Base-by-base conservation (phyloP, 106 monocot genomes). In the Dioscorea dumetorum region DNA sequence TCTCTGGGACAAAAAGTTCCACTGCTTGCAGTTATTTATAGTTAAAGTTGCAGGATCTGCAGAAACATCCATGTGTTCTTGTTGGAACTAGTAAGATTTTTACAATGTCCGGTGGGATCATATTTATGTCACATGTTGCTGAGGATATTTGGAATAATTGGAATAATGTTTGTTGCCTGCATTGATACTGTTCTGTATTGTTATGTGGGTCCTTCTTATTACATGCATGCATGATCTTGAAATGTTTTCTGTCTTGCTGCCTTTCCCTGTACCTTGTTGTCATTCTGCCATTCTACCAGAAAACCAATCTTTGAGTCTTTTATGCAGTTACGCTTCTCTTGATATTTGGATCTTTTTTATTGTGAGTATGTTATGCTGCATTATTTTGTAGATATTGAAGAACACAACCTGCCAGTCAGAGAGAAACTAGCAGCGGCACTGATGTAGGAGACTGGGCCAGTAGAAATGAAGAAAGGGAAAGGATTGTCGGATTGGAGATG, bases 371-470 rank as follows among this genome's bases (percentile, higher is more conserved):
- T 17, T 63, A 12, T 21, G 2, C 4, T 57, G 31, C 15, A 52
- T 78, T 21, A 5, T 56, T 10, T 41, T 67, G 65, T 79, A 87
- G 86, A 82, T 87, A 70, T 67, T 87, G 60, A 87, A 82, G 73
- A 87, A 87, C 33, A 82, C 86, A 15, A 82, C 86, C 28, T 6
- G 73, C 66, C n/a, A 61, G 70, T 31, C 66, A 78, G 75, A 75
- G 86, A 50, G 82, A 76, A 73, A 35, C 81, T 12, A 57, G 62
- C 9, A 76, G 72, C 57, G 70, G 67, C 66, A 78, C 65, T 12
- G 75, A 76, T 48, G 82, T 76, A 33, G 79, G 79, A 31, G 70
- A 59, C 2, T 59, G 28, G 28, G 28, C 28, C 28, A 60, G 66
- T 66, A 71, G 51, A 35, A 33, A 4, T 8, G 17, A 41, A 41